Evolutionary conservation across 2,329 filamentous ascomycete genomes (phyloP).

Genomic region (Orbilia blumenaviensis): DNA sequence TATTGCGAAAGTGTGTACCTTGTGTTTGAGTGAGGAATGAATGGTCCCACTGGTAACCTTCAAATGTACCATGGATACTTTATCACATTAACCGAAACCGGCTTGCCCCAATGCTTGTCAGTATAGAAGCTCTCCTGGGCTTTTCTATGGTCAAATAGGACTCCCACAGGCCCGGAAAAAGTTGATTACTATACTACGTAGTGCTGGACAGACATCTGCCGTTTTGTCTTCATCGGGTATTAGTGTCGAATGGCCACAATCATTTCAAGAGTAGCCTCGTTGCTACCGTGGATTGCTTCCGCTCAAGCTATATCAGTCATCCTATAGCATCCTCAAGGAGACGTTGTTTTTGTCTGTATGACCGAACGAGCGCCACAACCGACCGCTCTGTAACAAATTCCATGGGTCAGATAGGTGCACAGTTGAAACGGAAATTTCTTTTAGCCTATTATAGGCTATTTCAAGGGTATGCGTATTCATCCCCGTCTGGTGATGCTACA

Average conservation of each 20-base stretch:
- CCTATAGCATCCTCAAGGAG: not conserved
- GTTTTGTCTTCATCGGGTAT: not conserved
- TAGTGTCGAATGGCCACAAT: not conserved
- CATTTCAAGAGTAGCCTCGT: not conserved
- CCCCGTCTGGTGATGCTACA: conserved; percentile 27
- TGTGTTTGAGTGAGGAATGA: not conserved
- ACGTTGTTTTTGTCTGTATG: not conserved
- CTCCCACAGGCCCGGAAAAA: not conserved
- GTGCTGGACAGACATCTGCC: not conserved
- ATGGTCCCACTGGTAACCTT: conserved; percentile 25
- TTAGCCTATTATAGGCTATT: conserved; percentile 49
- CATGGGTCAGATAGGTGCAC: not conserved
- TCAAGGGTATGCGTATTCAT: conserved; percentile 34
- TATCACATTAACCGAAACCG: conserved; percentile 42
- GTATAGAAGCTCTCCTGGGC: not conserved
- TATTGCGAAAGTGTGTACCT: conserved; percentile 14
- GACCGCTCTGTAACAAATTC: conserved; percentile 6
- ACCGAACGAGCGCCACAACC: conserved; percentile 53
- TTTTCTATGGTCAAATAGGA: not conserved
- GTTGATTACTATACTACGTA: not conserved
- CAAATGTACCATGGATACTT: conserved; percentile 35
- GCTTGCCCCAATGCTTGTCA: conserved; percentile 15
- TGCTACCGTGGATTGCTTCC: conserved; percentile 24
- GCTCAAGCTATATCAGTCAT: conserved; percentile 36
- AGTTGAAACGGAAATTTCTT: conserved; percentile 26